Evolutionary conservation across 164 flowering plant genomes (phyloP).

Genomic region (Aristolochia californica): DNA sequence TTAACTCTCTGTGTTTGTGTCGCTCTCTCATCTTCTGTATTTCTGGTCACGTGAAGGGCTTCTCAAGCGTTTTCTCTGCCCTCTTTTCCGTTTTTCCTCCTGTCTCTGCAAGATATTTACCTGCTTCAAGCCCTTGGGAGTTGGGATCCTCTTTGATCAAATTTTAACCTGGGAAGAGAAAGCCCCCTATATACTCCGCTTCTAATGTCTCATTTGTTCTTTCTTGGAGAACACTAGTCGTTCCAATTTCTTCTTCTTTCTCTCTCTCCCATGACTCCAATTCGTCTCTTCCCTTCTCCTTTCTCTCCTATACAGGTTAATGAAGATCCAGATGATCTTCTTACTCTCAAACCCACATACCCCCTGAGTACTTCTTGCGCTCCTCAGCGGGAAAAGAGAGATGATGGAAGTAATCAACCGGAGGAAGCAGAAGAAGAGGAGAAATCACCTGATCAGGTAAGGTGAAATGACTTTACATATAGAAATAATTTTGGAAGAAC

Average conservation of each 20-base stretch:
- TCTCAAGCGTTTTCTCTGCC: constrained; percentile 3
- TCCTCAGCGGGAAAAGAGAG: constrained; percentile 21
- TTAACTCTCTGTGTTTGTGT: no score
- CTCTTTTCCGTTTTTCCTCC: no score
- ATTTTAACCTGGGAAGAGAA: no score
- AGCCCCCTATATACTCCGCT: neutral
- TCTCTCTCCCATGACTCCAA: constrained; percentile 28
- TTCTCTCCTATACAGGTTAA: constrained; percentile 15
- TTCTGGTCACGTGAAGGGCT: constrained; percentile 41
- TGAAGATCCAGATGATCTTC: constrained; percentile 16
- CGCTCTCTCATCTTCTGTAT: constrained; percentile 8
- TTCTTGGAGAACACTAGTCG: constrained; percentile 8
- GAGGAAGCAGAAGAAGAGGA: no score
- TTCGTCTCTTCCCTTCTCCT: constrained; percentile 18
- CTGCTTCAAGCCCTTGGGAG: neutral
- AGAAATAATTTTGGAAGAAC: no score
- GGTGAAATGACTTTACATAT: no score
- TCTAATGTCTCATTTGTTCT: constrained; percentile 6
- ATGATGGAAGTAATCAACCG: neutral
- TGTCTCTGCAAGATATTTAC: constrained; percentile 13
- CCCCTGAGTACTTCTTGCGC: constrained; percentile 24
- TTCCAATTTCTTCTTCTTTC: constrained; percentile 11
- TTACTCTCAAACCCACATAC: constrained; percentile 13
- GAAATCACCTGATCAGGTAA: neutral
- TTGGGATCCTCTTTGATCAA: no score